Conservation (phyloP, 2,329 filamentous ascomycete species). For the Purpureocillium lavendulum region DNA sequence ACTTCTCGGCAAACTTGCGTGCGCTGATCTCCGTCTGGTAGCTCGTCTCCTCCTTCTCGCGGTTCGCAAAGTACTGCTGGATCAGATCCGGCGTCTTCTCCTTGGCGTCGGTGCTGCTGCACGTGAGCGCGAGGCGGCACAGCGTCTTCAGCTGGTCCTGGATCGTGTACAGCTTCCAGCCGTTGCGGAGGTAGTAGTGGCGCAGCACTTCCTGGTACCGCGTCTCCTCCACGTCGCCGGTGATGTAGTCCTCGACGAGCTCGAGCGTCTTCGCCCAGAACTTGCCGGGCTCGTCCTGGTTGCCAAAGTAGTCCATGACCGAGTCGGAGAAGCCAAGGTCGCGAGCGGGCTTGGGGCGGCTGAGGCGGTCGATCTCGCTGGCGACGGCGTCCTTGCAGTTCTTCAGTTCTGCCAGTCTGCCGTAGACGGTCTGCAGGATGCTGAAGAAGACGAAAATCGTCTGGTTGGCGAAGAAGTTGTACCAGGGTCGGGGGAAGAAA, state of each 20-base stretch:
- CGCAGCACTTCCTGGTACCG: constrained; percentile 86
- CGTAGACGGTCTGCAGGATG: constrained; percentile 86
- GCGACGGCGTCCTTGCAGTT: constrained; percentile 64
- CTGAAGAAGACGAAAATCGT: constrained; percentile 93
- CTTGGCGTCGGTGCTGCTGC: constrained; percentile 78
- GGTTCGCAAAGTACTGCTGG: constrained; percentile 74
- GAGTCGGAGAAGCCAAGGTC: constrained; percentile 80
- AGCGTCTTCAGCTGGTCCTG: constrained; percentile 80
- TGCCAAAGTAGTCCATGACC: constrained; percentile 67
- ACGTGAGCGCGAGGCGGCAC: constrained; percentile 70
- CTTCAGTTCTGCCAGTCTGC: constrained; percentile 77
- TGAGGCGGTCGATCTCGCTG: constrained; percentile 65
- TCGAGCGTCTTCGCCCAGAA: constrained; percentile 82
- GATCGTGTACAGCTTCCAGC: constrained; percentile 90
- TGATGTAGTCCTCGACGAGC: constrained; percentile 80
- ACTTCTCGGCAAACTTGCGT: constrained; percentile 85
- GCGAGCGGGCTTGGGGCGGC: constrained; percentile 69
- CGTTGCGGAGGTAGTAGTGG: constrained; percentile 82
- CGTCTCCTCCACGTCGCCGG: constrained; percentile 70
- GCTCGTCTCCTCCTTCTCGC: constrained; percentile 76
- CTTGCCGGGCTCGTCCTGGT: constrained; percentile 48
- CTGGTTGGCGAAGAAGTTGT: constrained; percentile 86
- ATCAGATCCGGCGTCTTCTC: constrained; percentile 92
- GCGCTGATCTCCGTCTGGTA: constrained; percentile 85
- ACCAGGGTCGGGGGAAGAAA: constrained; percentile 70